Base-by-base conservation (phyloP, 2,329 filamentous ascomycete genomes). In the Botrytis porri region DNA sequence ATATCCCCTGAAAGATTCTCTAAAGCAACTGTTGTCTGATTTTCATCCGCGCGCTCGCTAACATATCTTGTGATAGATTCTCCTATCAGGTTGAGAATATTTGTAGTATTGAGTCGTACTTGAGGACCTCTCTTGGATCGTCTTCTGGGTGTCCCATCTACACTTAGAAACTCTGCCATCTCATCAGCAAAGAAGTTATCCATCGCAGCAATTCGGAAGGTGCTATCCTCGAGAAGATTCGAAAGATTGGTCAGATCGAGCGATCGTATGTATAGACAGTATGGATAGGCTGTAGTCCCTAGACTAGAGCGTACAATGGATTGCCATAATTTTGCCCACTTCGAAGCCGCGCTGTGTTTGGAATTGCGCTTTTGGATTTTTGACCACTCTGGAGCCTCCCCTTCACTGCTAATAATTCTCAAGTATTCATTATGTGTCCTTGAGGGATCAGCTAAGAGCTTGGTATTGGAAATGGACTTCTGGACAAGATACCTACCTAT, bases 281-380 rank as follows among this genome's bases (percentile, higher is more conserved):
- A 94, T 0, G 91, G 90, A 75, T 89, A 91, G 29, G 88, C 82
- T 0, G 91, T 92, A 75, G 84, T 82, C 37, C 86, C 87, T 61
- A 90, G 81, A 73, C 89, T 89, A 14, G 91, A 93, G 12, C 89
- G 83, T 73, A 92, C 87, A 76, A 93, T 88, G 3, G 90, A 90
- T 69, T 87, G 86, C 92, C 92, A 94, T 66, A 92, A 81, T 10
- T 87, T 84, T 2, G 88, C 87, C 86, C 88, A 90, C 81, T 87
- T 87, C 71, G 84, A 74, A 9, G 76, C 65, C 29, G 70, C 62
- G 22, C 57, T 72, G 29, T 66, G 48, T 48, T 59, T 51, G 37
- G 70, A 72, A 48, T 69, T 69, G 39, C 37, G 62, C 48, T 48
- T 67, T 48, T 72, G 70, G 60, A 66, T 67, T 37, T 60, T 66